Conservation (phyloP, 2,329 filamentous ascomycete species). For the Calonectria honghensis region DNA sequence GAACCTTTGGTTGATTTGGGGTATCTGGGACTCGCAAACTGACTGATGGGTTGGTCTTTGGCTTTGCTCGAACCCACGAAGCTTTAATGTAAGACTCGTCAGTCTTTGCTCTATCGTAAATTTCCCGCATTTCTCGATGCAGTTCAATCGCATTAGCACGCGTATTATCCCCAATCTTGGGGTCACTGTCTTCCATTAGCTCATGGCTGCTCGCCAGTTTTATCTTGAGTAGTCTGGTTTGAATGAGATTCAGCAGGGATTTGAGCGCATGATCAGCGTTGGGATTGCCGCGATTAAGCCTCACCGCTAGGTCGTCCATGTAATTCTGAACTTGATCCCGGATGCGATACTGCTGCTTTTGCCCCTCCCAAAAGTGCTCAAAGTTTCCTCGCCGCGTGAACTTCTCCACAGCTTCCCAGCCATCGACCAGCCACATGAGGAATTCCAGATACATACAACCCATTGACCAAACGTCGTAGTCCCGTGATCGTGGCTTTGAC, state of each 20-base stretch:
- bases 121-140: background rate
- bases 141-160: background rate
- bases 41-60: background rate
- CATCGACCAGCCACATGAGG: slow-evolving; percentile 1
- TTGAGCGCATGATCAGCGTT: background rate
- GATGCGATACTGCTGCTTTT: background rate
- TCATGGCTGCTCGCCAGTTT: background rate
- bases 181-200: background rate
- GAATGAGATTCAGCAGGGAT: background rate
- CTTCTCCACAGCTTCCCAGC: background rate
- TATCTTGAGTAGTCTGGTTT: background rate
- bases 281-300: background rate
- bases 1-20: background rate
- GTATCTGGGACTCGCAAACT: background rate
- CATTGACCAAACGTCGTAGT: slow-evolving; percentile 13
- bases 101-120: background rate
- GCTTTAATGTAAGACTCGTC: background rate
- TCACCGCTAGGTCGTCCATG: background rate
- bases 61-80: background rate
- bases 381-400: background rate
- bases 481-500: background rate
- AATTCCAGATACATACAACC: slow-evolving; percentile 1
- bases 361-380: slow-evolving; percentile 2
- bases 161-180: background rate
- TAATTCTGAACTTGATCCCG: background rate